A percentile compares a stretch with the other conserved stretches of the same genome.
Evolutionary conservation across 2,329 filamentous ascomycete species (phyloP).

Genomic region (Magnaporthiopsis poae): DNA sequence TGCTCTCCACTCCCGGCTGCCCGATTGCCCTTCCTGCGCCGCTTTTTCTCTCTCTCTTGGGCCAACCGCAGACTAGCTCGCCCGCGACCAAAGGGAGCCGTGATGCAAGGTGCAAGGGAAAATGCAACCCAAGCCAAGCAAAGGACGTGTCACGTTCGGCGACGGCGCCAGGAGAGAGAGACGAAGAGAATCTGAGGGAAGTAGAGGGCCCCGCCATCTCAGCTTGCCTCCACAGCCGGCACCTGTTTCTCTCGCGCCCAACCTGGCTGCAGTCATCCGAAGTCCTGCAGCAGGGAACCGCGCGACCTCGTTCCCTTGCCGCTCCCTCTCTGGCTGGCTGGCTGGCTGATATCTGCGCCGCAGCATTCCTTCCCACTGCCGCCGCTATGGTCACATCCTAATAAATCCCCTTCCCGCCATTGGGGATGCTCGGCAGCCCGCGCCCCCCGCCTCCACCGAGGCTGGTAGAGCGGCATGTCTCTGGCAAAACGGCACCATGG

Average conservation of each 20-base stretch:
- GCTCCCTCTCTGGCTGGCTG: too few relatives aligned
- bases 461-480: neutral
- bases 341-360: neutral
- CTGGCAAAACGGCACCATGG: neutral
- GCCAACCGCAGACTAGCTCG: neutral
- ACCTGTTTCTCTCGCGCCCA: neutral
- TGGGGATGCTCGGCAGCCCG: neutral
- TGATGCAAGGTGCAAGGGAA: neutral
- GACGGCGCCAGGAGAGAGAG: neutral
- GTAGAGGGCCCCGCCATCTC: too few relatives aligned
- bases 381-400: neutral
- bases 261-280: neutral
- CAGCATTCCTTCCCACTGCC: neutral
- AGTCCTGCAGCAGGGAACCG: neutral
- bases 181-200: neutral
- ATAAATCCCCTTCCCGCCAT: neutral
- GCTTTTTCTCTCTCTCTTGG: neutral
- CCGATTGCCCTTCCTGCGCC: neutral
- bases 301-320: neutral
- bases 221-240: neutral
- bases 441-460: neutral
- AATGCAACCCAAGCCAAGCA: neutral
- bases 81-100: neutral
- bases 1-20: neutral
- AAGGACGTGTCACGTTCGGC: neutral